These are phyloP conservation scores for Dactylis glomerata DNA, from an alignment of 176 grass and related monocot genomes.

Conservation along the genomic window DNA sequence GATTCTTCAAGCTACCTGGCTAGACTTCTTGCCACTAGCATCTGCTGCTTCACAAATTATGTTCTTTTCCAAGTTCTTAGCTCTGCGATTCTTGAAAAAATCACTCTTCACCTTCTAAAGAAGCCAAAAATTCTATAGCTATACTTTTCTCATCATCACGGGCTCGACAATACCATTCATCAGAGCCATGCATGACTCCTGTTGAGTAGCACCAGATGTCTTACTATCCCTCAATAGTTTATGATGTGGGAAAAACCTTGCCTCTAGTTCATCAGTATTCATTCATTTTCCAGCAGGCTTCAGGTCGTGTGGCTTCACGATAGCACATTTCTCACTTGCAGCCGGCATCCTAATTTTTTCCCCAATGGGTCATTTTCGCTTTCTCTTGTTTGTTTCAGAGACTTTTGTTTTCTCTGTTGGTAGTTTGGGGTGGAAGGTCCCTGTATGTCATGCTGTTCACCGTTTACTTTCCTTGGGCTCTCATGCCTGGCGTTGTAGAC, in stretches of 20 bases:
- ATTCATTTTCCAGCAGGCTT: slow-evolving; percentile 50
- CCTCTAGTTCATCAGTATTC: slow-evolving; percentile 80
- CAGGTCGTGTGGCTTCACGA: slow-evolving; percentile 13
- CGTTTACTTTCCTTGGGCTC: no score
- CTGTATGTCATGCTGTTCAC: no score
- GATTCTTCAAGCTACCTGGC: slow-evolving; percentile 49
- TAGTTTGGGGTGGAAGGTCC: no score
- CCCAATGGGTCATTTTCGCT: no score
- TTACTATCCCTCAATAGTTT: slow-evolving; percentile 67
- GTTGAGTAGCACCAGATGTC: slow-evolving; percentile 30
- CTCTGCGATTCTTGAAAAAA: slow-evolving; percentile 40
- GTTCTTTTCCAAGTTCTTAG: slow-evolving; percentile 40
- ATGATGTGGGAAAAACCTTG: slow-evolving; percentile 89
- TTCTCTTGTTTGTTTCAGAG: no score
- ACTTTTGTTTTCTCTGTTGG: no score
- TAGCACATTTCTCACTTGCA: slow-evolving; percentile 13
- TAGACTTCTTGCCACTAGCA: slow-evolving; percentile 41
- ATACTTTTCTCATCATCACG: slow-evolving; percentile 56
- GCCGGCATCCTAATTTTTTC: no score
- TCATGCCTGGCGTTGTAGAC: no score
- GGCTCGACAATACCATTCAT: slow-evolving; percentile 1
- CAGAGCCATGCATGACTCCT: slow-evolving; percentile 8
- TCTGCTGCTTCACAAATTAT: slow-evolving; percentile 27
- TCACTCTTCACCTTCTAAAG: slow-evolving; percentile 62
- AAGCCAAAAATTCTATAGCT: slow-evolving; percentile 84